Conservation (phyloP, 495 filamentous ascomycete species). For the Rostrohypoxylon terebratum region DNA sequence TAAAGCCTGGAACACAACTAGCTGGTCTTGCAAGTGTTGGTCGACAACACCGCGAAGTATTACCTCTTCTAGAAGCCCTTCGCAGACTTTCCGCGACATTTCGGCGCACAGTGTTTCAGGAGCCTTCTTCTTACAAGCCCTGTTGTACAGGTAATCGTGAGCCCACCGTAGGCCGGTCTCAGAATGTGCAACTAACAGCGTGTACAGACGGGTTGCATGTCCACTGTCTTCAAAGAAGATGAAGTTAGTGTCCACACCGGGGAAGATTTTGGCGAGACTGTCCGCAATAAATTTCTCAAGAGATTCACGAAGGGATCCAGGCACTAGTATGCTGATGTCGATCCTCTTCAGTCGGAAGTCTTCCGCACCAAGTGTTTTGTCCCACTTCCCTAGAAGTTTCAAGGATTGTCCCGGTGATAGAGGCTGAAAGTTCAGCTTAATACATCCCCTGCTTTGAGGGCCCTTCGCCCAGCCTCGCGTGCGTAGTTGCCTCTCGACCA, state of each 20-base stretch:
- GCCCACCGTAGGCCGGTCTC: constrained; percentile 71
- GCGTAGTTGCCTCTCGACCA: constrained; percentile 65
- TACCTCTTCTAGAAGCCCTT: constrained; percentile 69
- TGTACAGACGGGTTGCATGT: constrained; percentile 71
- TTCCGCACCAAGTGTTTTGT: constrained; percentile 24
- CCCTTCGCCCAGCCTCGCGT: constrained; percentile 77
- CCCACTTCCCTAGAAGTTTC: constrained; percentile 57
- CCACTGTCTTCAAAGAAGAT: constrained; percentile 67
- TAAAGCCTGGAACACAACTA: constrained; percentile 84
- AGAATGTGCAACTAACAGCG: constrained; percentile 79
- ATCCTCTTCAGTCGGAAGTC: constrained; percentile 64
- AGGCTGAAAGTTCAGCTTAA: constrained; percentile 69
- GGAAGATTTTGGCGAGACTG: constrained; percentile 55
- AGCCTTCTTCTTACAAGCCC: constrained; percentile 61
- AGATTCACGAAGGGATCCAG: constrained; percentile 56
- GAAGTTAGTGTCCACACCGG: constrained; percentile 62
- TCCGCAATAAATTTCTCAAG: constrained; percentile 53
- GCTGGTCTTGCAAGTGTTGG: constrained; percentile 79
- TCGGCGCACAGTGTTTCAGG: constrained; percentile 52
- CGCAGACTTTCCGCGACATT: constrained; percentile 65
- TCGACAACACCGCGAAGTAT: constrained; percentile 69
- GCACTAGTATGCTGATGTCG: constrained; percentile 69
- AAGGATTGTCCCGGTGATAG: constrained; percentile 59
- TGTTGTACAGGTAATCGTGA: constrained; percentile 67
- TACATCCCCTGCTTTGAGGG: constrained; percentile 64